Conservation (phyloP, 1,284 basidiomycete species). For the Heterobasidion annosum region DNA sequence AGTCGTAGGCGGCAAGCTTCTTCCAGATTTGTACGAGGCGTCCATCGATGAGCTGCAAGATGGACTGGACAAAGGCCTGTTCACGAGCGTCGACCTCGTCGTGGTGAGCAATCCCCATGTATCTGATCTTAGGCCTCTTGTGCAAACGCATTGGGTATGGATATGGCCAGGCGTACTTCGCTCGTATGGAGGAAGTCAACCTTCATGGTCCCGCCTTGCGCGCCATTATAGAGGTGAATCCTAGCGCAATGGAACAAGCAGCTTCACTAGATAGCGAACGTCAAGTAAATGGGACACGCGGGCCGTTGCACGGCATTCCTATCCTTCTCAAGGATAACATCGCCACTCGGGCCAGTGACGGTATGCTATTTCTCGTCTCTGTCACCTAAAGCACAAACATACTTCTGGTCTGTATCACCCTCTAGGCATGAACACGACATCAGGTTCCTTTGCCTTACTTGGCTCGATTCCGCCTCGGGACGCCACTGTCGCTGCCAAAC, state of each 20-base stretch:
- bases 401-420: no score
- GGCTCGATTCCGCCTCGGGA: constrained; percentile 53
- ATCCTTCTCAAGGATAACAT: constrained; percentile 68
- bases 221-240: constrained; percentile 59
- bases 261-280: constrained; percentile 47
- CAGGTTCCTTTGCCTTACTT: constrained; percentile 43
- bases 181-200: constrained; percentile 66
- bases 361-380: constrained; percentile 8
- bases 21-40: constrained; percentile 31
- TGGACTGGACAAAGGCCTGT: constrained; percentile 24
- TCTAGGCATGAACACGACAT: constrained; percentile 59
- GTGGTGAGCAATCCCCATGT: constrained; percentile 18
- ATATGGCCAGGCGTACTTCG: constrained; percentile 48
- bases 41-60: constrained; percentile 29
- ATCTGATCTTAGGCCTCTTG: not conserved
- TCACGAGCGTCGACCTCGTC: constrained; percentile 34
- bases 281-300: constrained; percentile 31
- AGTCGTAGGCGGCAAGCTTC: not conserved
- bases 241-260: constrained; percentile 45
- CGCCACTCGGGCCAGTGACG: constrained; percentile 28
- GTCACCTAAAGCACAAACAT: no score
- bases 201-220: constrained; percentile 47
- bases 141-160: not conserved
- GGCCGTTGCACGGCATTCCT: constrained; percentile 61
- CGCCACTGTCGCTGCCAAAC: constrained; percentile 48